These are phyloP conservation scores for Tephrocybe rancida DNA, from an alignment of 768 basidiomycete genomes.

Conservation along the genomic window DNA sequence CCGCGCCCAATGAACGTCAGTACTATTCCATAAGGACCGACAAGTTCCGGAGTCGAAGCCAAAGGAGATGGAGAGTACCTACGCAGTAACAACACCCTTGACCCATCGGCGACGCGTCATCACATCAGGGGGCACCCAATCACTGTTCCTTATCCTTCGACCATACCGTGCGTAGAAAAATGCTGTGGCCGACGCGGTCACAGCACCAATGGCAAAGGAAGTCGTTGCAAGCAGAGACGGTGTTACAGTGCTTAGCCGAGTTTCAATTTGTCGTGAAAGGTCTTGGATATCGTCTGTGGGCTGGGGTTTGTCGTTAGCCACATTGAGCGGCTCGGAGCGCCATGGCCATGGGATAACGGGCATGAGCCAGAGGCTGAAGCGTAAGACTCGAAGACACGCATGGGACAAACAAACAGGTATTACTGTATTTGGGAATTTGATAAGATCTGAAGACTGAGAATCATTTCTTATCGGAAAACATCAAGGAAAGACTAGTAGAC, in stretches of 20 bases:
- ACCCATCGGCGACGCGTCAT: constrained; percentile 66
- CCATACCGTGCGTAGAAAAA: constrained; percentile 53
- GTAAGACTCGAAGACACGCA: too few species aligned
- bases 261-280: background rate
- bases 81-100: constrained; percentile 83
- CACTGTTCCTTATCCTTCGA: constrained; percentile 61
- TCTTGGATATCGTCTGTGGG: background rate
- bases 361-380: constrained; percentile 15
- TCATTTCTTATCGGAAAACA: too few species aligned
- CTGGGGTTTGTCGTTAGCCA: background rate
- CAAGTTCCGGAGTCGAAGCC: background rate
- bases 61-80: constrained; percentile 21
- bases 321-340: constrained; percentile 1
- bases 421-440: too few species aligned
- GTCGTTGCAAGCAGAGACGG: constrained; percentile 29
- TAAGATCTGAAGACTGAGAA: too few species aligned
- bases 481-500: too few species aligned
- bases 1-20: background rate
- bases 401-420: too few species aligned
- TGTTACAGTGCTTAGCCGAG: constrained; percentile 28
- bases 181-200: constrained; percentile 32
- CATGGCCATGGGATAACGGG: constrained; percentile 18
- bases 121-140: constrained; percentile 70
- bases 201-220: constrained; percentile 43
- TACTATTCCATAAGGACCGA: background rate